Base-by-base conservation (phyloP, 208 protist genomes). In the Novymonas esmeraldas region DNA sequence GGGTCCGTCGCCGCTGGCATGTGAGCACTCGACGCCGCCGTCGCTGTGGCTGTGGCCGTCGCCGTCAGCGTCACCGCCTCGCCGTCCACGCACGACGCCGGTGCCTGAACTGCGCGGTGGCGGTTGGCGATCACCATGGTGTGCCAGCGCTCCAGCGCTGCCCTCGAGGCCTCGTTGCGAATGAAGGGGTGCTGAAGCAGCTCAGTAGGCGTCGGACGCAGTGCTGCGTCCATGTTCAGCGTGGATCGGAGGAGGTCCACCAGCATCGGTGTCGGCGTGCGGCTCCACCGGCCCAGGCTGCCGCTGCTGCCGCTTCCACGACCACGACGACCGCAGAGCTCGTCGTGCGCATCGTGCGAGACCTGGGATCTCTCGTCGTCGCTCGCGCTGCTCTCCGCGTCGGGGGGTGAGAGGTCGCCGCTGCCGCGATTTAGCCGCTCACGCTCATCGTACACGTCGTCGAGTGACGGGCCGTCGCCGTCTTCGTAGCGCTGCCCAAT, bases 111-210 rank as follows among this genome's bases (percentile, higher is more conserved):
- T 0, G 59, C 6, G 4, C 67, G 33, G 26, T n/a, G 62, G n/a
- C 52, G 61, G 38, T 76, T 76, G 16, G 62, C 61, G 10, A 44
- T 44, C 62, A 76, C 41, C 31, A 59, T n/a, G n/a, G 62, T 58
- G 29, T 69, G 78, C 81, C 84, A 90, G 10, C 70, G 70, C 24
- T 73, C 42, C 26, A 89, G 58, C 18, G 66, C 68, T 4, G 22
- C 59, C 0, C 46, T 13, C 0, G 60, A 64, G 39, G 28, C 34
- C 24, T 75, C 70, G 18, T 66, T 73, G 7, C 72, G 72, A 55
- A 96, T 93, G 44, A 94, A 93, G 13, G 90, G 87, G 62, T 96
- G 90, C 64, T 74, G 76, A 56, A 93, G 78, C 39, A 93, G 78
- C 63, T 94, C 81, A 14, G 64, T 49, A 7, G 87, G 81, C 2